Conservation (phyloP, 805 yeast genomes). For the Sugiyamaella marilandica region DNA sequence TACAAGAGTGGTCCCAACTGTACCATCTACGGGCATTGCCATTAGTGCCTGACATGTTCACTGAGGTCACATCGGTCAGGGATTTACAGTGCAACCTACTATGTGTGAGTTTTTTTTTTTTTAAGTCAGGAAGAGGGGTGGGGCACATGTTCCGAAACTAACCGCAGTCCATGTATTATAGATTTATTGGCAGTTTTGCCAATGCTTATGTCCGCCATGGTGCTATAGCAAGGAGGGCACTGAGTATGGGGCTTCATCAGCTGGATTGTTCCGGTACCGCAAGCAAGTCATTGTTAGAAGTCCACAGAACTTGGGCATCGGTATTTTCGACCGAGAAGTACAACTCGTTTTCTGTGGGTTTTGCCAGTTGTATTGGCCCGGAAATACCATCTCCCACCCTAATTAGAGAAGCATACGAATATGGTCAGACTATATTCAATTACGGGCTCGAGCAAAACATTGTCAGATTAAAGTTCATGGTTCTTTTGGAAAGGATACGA, state of each 20-base stretch:
- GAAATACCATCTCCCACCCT: constrained; percentile 1
- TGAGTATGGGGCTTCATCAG: constrained; percentile 9
- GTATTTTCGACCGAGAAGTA: constrained; percentile 8
- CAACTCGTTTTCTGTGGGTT: constrained; percentile 6
- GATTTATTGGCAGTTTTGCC: neutral
- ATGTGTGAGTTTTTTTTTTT: neutral
- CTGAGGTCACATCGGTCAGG: neutral
- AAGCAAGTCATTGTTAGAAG: constrained; percentile 1
- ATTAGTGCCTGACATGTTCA: neutral
- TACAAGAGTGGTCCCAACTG: neutral
- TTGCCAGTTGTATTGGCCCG: constrained; percentile 10
- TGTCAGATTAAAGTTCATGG: neutral
- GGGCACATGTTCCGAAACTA: no score
- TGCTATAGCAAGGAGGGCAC: constrained; percentile 7
- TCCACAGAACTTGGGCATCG: constrained; percentile 6
- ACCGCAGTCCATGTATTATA: neutral
- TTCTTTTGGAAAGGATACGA: neutral
- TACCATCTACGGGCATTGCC: neutral
- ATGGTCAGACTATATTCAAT: neutral
- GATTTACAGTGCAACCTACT: constrained; percentile 1
- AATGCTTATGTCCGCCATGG: constrained; percentile 5
- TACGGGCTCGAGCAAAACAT: constrained; percentile 3
- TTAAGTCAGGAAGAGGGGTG: no score
- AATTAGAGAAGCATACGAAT: neutral
- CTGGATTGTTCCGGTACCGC: neutral